These are phyloP conservation scores for Schwanniomyces sp. DNA, from an alignment of 805 yeast genomes.

Conservation along the genomic window DNA sequence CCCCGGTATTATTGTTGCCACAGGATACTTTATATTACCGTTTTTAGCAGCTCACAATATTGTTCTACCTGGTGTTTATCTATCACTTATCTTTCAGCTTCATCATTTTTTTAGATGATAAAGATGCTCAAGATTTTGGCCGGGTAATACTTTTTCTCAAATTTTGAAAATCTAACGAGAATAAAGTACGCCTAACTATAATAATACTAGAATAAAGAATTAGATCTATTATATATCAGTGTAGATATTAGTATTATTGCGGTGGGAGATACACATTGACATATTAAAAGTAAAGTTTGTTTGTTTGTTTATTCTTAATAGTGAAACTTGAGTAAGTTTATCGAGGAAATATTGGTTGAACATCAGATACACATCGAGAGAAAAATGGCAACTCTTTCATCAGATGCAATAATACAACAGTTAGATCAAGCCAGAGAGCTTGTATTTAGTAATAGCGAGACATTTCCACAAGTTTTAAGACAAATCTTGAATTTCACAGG, in stretches of 20 bases:
- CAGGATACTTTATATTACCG: background rate
- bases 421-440: slow-evolving; percentile 38
- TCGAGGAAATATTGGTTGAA: background rate
- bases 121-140: background rate
- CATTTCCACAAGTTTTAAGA: slow-evolving; percentile 44
- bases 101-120: background rate
- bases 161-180: background rate
- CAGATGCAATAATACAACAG: slow-evolving; percentile 24
- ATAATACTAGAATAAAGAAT: background rate
- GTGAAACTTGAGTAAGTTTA: background rate
- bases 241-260: background rate
- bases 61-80: background rate
- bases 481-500: slow-evolving; percentile 38
- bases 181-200: background rate
- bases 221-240: background rate
- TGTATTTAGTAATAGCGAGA: slow-evolving; percentile 28
- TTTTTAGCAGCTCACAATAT: background rate
- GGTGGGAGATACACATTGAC: background rate
- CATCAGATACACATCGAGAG: background rate
- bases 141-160: background rate
- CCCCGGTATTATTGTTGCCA: background rate
- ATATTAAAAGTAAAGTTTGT: background rate
- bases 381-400: slow-evolving; percentile 10
- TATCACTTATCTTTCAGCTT: background rate
- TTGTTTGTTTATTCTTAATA: background rate